Evolutionary conservation across 495 filamentous ascomycete genomes (phyloP).

Genomic region (Podospora appendiculata): DNA sequence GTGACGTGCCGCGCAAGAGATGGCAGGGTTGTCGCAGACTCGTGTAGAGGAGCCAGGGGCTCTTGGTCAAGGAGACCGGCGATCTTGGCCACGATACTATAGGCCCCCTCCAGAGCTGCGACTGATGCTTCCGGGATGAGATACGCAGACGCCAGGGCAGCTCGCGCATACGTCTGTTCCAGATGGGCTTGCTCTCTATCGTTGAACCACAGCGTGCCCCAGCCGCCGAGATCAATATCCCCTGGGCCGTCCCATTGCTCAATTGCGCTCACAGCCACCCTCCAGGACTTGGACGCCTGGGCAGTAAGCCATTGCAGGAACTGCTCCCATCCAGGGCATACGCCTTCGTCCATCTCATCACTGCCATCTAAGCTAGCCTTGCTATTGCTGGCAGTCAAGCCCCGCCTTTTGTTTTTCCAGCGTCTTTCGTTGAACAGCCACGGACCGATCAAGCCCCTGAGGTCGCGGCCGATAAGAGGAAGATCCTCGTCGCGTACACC

Average conservation of each 20-base stretch:
- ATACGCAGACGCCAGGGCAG: conserved; percentile 67
- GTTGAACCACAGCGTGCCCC: conserved; percentile 43
- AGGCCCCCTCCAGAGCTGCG: conserved; percentile 53
- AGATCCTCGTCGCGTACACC: conserved; percentile 31
- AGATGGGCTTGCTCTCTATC: conserved; percentile 48
- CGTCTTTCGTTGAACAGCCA: conserved; percentile 70
- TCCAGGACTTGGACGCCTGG: conserved; percentile 50
- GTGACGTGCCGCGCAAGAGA: conserved; percentile 27
- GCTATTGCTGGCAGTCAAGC: conserved; percentile 1
- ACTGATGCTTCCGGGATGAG: conserved; percentile 51
- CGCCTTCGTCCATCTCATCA: conserved; percentile 2
- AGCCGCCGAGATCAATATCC: conserved; percentile 73
- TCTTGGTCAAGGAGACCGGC: conserved; percentile 54
- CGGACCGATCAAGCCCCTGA: conserved; percentile 69
- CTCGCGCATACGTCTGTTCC: conserved; percentile 58
- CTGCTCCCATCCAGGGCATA: conserved; percentile 61
- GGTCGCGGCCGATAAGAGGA: conserved; percentile 54
- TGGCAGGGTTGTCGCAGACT: conserved; percentile 33
- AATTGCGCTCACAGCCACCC: conserved; percentile 52
- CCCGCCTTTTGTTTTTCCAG: conserved; percentile 33
- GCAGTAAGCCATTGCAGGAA: conserved; percentile 69
- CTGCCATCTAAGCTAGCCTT: conserved; percentile 1
- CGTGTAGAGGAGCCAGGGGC: conserved; percentile 35
- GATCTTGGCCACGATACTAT: conserved; percentile 54
- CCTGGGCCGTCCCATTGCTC: conserved; percentile 73